Evolutionary conservation across 2,329 filamentous ascomycete species (phyloP).

Genomic region (Cercospora berteroae): DNA sequence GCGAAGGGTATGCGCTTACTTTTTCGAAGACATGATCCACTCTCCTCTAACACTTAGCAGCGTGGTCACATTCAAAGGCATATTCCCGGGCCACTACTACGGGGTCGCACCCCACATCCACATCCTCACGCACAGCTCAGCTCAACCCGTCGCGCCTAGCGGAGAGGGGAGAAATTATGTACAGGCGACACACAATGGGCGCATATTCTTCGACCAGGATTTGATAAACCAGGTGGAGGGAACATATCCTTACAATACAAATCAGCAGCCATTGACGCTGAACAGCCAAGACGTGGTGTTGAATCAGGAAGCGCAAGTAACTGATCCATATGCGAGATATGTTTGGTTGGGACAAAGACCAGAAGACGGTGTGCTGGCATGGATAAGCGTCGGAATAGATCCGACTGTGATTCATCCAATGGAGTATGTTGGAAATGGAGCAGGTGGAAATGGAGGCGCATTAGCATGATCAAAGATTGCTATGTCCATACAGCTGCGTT

Average conservation of each 20-base stretch:
- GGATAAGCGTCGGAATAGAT: constrained; percentile 54
- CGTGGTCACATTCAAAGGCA: constrained; percentile 42
- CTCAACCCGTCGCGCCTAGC: not conserved
- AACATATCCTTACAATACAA: constrained; percentile 45
- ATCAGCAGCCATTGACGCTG: constrained; percentile 44
- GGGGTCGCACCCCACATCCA: constrained; percentile 45
- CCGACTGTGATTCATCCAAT: constrained; percentile 28
- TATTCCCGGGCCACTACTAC: constrained; percentile 47
- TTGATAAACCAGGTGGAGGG: constrained; percentile 54
- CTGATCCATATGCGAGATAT: constrained; percentile 59
- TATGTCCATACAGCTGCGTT: not conserved
- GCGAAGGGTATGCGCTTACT: constrained; percentile 32
- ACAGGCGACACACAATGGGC: constrained; percentile 59
- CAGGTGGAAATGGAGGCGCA: constrained; percentile 12
- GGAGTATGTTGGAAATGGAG: constrained; percentile 5
- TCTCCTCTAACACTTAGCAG: constrained; percentile 30
- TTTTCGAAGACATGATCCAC: not conserved
- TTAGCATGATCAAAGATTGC: not conserved
- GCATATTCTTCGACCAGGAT: constrained; percentile 63
- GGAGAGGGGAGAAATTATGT: constrained; percentile 12
- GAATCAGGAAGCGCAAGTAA: constrained; percentile 48
- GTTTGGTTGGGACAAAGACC: constrained; percentile 55
- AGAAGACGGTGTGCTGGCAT: constrained; percentile 53
- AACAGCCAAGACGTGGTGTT: constrained; percentile 53
- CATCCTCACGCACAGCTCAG: constrained; percentile 13